Base-by-base conservation (phyloP, 345 rosid genomes). In the Streptanthus diversifolius region DNA sequence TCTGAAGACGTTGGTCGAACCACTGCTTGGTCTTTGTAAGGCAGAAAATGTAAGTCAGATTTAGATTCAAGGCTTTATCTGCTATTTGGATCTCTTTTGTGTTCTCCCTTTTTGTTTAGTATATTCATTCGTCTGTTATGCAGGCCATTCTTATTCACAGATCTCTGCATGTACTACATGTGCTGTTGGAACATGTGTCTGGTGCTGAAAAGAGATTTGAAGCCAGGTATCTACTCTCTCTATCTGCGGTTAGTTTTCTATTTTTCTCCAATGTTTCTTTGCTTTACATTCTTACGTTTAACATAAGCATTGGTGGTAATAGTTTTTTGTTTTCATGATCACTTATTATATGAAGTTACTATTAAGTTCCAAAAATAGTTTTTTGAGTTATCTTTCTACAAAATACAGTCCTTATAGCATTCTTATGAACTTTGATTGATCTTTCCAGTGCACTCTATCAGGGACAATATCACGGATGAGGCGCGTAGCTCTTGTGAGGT, bases 381-480 rank as follows among this genome's bases (percentile, higher is more conserved):
- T 51, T 30, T 12, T 30, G 35, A n/a, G 15, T 30, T 66, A 61
- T 39, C 41, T 14, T 35, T 15, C 7, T 5, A 66, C 5, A 62
- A 51, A 22, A 29, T 63, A 14, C 39, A 63, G 39, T 72, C 49
- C 17, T 17, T 76, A 45, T 74, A 63, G 22, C 27, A 47, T 80
- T 84, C 91, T 90, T 88, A 85, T 90, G 88, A 87, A 77, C 93
- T 84, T 87, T 86, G 86, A 84, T 87, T 90, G 97, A 92, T 83
- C 84, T 88, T 92, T 76, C 79, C 89, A 86, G 90, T 87, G 90
- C 84, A 83, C 88, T 92, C 87, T 88, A 86, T 90, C 98, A 92
- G 93, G 98, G 78, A 84, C 78, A 86, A 81, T 83, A 73, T 83
- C 68, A 76, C 55, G 79, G 77, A 80, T 22, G 85, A 88, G 74